A percentile compares a stretch with the other conserved stretches of the same genome.
Evolutionary conservation across 108 stramenopile species (phyloP).

Genomic region (Mediolabrus comicus): DNA sequence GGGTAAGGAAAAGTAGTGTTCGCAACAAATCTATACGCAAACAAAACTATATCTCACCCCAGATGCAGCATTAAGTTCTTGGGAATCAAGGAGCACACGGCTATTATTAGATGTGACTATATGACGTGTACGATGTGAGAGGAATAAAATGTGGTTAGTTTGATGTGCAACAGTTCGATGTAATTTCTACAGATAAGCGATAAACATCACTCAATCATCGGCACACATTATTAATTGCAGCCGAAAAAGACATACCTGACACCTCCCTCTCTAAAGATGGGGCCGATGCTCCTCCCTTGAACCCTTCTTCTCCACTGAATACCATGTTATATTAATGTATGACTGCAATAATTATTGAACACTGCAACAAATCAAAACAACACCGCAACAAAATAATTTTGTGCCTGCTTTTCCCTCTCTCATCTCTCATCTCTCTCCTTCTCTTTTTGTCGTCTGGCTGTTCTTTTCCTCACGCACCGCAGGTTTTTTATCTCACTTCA

Average conservation of each 20-base stretch:
- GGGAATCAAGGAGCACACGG: slow-evolving; percentile 40
- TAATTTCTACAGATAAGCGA: neutral
- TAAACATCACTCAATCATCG: neutral
- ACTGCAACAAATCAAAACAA: too few relatives aligned
- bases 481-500: too few relatives aligned
- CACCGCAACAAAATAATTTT: neutral
- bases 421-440: neutral
- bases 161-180: too few relatives aligned
- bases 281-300: slow-evolving; percentile 14
- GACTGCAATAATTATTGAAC: too few relatives aligned
- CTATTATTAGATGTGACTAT: slow-evolving; percentile 36
- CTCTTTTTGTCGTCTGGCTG: too few relatives aligned
- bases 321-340: neutral
- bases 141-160: neutral
- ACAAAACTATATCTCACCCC: too few relatives aligned
- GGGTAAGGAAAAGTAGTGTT: too few relatives aligned
- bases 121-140: neutral
- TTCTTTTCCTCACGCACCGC: too few relatives aligned
- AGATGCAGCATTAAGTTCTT: slow-evolving; percentile 40
- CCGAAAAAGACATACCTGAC: slow-evolving; percentile 5
- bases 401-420: neutral
- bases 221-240: neutral
- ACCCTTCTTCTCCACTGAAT: slow-evolving; percentile 13
- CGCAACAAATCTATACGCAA: too few relatives aligned
- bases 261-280: slow-evolving; percentile 23